These are phyloP conservation scores for Fraxinus quadrangulata DNA, from an alignment of 257 asterid species.

Conservation along the genomic window DNA sequence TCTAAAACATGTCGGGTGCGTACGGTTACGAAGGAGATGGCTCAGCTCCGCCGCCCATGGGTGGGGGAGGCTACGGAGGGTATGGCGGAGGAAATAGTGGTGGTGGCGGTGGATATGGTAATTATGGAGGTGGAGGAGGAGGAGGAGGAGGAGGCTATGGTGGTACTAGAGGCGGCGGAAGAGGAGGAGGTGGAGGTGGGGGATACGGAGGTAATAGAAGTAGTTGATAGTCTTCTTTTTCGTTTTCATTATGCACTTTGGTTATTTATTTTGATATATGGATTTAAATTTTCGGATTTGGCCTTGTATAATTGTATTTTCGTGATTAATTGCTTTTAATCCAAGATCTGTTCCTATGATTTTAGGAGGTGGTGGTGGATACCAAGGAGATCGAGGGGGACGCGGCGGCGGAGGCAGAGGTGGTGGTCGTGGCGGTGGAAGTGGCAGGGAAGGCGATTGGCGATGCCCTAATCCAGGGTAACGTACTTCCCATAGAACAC, in stretches of 20 bases:
- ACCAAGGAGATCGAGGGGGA: constrained; percentile 76
- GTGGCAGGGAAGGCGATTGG: constrained; percentile 99
- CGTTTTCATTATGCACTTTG: background rate
- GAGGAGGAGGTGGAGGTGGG: constrained; percentile 41
- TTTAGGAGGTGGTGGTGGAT: constrained; percentile 65
- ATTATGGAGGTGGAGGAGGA: constrained; percentile 26
- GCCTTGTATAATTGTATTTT: constrained; percentile 6
- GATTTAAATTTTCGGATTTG: background rate
- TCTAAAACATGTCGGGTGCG: constrained; percentile 26
- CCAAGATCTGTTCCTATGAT: constrained; percentile 22
- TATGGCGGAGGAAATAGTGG: constrained; percentile 42
- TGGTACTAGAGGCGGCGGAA: constrained; percentile 32
- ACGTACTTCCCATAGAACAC: constrained; percentile 12
- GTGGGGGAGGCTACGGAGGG: constrained; percentile 48
- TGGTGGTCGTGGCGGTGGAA: constrained; percentile 44
- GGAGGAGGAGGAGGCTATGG: constrained; percentile 38
- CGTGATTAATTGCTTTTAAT: background rate
- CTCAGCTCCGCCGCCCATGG: constrained; percentile 64
- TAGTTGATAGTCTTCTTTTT: constrained; percentile 14
- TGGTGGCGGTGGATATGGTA: constrained; percentile 31
- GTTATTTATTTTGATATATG: background rate
- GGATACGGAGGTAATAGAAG: constrained; percentile 76
- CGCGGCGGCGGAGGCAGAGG: constrained; percentile 58
- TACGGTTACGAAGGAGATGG: constrained; percentile 82
- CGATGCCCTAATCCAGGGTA: constrained; percentile 92